These are phyloP conservation scores for Kuraishia hungarica DNA, from an alignment of 805 yeast species.

Conservation along the genomic window DNA sequence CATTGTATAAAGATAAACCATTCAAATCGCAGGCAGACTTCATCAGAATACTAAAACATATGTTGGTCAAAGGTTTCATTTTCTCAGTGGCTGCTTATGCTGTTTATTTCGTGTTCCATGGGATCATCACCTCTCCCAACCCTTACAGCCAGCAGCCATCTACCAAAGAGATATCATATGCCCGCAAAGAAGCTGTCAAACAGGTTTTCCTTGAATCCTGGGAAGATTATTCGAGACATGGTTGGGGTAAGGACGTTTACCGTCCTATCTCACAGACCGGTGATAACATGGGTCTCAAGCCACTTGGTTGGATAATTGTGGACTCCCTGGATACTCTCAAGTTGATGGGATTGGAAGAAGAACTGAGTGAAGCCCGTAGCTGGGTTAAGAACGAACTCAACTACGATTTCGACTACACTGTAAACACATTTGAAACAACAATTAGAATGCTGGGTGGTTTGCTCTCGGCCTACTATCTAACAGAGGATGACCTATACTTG, in stretches of 20 bases:
- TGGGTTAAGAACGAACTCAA: slow-evolving; percentile 70
- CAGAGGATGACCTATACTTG: slow-evolving; percentile 60
- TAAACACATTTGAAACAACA: slow-evolving; percentile 89
- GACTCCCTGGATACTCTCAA: slow-evolving; percentile 79
- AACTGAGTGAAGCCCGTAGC: slow-evolving; percentile 50
- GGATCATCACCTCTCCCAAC: slow-evolving; percentile 7
- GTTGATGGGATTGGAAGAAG: slow-evolving; percentile 63
- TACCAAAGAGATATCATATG: slow-evolving; percentile 28
- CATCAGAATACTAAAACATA: slow-evolving; percentile 13
- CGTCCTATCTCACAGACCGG: slow-evolving; percentile 57
- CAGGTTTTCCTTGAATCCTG: slow-evolving; percentile 69
- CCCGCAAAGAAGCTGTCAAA: slow-evolving; percentile 43
- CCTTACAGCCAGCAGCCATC: slow-evolving; percentile 3
- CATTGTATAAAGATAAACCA: slow-evolving; percentile 49
- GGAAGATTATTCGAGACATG: slow-evolving; percentile 65
- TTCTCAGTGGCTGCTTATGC: slow-evolving; percentile 31
- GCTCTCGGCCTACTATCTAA: slow-evolving; percentile 70
- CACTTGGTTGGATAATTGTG: slow-evolving; percentile 90
- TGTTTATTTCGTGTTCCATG: slow-evolving; percentile 21
- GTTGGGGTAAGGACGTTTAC: slow-evolving; percentile 81
- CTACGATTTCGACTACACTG: slow-evolving; percentile 65
- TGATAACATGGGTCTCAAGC: slow-evolving; percentile 68
- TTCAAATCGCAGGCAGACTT: slow-evolving; percentile 12
- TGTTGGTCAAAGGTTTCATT: slow-evolving; percentile 36
- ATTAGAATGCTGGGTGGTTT: slow-evolving; percentile 91